Conservation (phyloP, 768 basidiomycete genomes). For the Hygrophoropsis aurantiaca region DNA sequence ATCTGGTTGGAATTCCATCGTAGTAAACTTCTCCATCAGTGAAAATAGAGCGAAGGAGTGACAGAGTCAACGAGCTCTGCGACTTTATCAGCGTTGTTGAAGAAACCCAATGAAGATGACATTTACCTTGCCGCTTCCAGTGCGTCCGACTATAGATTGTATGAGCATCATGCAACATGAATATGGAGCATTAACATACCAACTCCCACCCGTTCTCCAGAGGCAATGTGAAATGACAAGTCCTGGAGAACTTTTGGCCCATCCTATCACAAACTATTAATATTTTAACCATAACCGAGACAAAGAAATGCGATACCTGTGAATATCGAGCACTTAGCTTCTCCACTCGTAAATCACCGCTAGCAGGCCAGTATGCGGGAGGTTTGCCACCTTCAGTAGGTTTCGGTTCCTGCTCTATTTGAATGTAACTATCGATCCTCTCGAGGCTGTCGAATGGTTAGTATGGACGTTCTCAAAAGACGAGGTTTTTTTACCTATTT, state of each 20-base stretch:
- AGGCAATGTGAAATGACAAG: constrained; percentile 48
- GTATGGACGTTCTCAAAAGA: no score
- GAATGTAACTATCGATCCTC: constrained; percentile 53
- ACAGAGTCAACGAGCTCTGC: constrained; percentile 50
- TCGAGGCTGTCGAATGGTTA: constrained; percentile 34
- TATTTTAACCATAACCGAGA: not conserved
- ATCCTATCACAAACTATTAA: constrained; percentile 34
- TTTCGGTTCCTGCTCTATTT: constrained; percentile 54
- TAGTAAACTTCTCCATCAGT: constrained; percentile 53
- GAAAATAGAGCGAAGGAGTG: constrained; percentile 55
- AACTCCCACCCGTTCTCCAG: constrained; percentile 59
- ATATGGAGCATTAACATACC: constrained; percentile 24
- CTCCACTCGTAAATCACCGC: constrained; percentile 51
- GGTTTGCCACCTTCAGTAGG: constrained; percentile 41
- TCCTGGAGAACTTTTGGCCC: constrained; percentile 59
- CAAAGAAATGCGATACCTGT: constrained; percentile 11
- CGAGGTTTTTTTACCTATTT: no score
- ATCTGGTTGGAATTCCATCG: constrained; percentile 45
- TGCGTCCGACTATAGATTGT: constrained; percentile 49
- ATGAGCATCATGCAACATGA: not conserved
- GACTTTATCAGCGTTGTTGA: not conserved
- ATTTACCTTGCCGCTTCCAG: constrained; percentile 52
- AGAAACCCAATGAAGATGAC: constrained; percentile 7
- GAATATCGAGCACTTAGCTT: constrained; percentile 52
- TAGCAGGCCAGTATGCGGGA: constrained; percentile 65